These are phyloP conservation scores for Botrytis byssoidea DNA, from an alignment of 2,329 filamentous ascomycete species.

Conservation along the genomic window DNA sequence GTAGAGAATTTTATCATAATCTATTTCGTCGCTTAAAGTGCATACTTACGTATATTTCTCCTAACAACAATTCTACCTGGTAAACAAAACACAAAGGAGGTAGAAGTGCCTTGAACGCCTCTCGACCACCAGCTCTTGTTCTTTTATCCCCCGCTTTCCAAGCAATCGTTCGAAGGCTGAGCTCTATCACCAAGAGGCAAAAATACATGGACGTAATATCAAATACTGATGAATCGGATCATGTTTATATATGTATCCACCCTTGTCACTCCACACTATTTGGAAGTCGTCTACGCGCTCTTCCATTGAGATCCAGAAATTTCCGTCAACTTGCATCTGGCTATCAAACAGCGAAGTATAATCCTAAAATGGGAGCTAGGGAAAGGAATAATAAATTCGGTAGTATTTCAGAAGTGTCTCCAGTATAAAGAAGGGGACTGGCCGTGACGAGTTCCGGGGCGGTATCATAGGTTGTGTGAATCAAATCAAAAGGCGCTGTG, in stretches of 20 bases:
- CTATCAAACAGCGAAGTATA: slow-evolving; percentile 11
- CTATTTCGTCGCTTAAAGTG: not conserved
- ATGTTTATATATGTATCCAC: not conserved
- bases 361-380: not conserved
- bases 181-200: not conserved
- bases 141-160: not conserved
- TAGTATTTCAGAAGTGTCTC: not conserved
- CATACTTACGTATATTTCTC: not conserved
- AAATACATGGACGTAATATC: not conserved
- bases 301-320: slow-evolving; percentile 11
- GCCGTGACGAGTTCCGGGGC: slow-evolving; percentile 10
- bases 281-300: not conserved
- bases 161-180: not conserved
- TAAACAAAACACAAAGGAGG: not conserved
- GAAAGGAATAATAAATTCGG: not conserved
- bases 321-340: not conserved
- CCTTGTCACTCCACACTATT: not conserved
- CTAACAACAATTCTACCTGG: not conserved
- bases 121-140: not conserved
- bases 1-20: not conserved
- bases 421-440: slow-evolving; percentile 17
- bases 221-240: not conserved
- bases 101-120: not conserved
- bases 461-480: not conserved
- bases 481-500: slow-evolving; percentile 1